Base-by-base conservation (phyloP, 2,329 filamentous ascomycete genomes). In the Apiospora aurea region DNA sequence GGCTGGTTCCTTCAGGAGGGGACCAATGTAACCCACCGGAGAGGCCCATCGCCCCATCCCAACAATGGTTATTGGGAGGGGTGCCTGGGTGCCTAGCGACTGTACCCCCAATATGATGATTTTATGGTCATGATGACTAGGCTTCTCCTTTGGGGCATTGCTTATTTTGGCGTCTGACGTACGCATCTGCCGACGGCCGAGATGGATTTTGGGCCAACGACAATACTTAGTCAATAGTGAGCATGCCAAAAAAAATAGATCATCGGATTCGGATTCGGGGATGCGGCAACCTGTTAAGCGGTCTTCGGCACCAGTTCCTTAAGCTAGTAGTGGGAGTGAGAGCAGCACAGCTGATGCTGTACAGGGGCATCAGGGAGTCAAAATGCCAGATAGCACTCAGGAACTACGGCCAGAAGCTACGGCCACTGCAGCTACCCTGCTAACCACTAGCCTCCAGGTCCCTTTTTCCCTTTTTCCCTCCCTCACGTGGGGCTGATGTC, bases 401-500 rank as follows among this genome's bases (percentile, higher is more conserved):
- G n/a, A n/a, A n/a, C n/a, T n/a, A n/a, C n/a, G n/a, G n/a, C n/a
- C n/a, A 29, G 26, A 29, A 29, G 26, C 11, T 53, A 26, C 49
- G 5, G 26, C 26, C 18, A 34, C 51, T 34, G 26, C 18, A 16
- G 46, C 46, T 49, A 49, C 46, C 18, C 21, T 47, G 44, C 24
- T 29, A 13, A 43, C 51, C 51, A 29, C 24, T 29, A 13, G 13
- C 51, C 51, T 57, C 26, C 51, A 34, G 51, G 51, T 57, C 16
- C 51, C 26, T 29, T 29, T 29, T 29, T 57, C 16, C 51, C 26
- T 29, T 29, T 29, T 29, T 29, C 26, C 26, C 51, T 34, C 47
- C 47, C 41, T 64, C 57, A n/a, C 57, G 57, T 64, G 57, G 57
- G 34, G 57, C 57, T 64, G 57, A 64, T 64, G 57, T 64, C 57